Base-by-base conservation (phyloP, 495 filamentous ascomycete genomes). In the Penicillium robsamsonii region DNA sequence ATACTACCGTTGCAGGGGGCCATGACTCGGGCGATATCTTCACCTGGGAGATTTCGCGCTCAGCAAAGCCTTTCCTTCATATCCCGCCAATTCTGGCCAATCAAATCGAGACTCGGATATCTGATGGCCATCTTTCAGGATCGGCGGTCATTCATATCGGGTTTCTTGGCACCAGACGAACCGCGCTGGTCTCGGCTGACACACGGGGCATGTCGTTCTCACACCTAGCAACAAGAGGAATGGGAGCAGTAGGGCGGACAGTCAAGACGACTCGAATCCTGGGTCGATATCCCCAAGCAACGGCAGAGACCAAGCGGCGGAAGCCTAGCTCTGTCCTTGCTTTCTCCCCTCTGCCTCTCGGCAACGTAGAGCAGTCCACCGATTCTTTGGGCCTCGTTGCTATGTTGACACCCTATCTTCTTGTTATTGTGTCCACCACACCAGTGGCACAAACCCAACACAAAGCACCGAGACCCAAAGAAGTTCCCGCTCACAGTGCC, bases 171-270 rank as follows among this genome's bases (percentile, higher is more conserved):
- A 96, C 89, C 13, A 79, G 94, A 50, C 95, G 96, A 64, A 97
- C 94, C 37, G 94, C 94, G 38, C 75, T 99, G n/a, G 90, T 96
- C 25, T 99, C 94, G n/a, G 93, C 93, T 1, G 92, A 99, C 69
- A 91, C 93, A 63, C 81, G 83, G 38, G 94, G 94, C 43, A 97
- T 99, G 94, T 92, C 93, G 9, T 99, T 99, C 68, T 96, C 95
- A 7, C 95, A 97, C 70, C 80, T 97, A 30, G 95, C 94, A 27
- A 96, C 92, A 13, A 77, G 94, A 58, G 94, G 94, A 18, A 87
- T 93, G 58, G 93, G 95, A 8, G 81, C 91, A 24, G 80, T 97
- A 35, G 91, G 84, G 11, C 84, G 94, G 59, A 87, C 83, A 2
- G 88, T 99, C 52, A 96, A 90, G 72, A 93, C 90, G 9, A 91